Conservation (phyloP, 192 early-diverging fungal genomes). For the Chytriomyces confervae region DNA sequence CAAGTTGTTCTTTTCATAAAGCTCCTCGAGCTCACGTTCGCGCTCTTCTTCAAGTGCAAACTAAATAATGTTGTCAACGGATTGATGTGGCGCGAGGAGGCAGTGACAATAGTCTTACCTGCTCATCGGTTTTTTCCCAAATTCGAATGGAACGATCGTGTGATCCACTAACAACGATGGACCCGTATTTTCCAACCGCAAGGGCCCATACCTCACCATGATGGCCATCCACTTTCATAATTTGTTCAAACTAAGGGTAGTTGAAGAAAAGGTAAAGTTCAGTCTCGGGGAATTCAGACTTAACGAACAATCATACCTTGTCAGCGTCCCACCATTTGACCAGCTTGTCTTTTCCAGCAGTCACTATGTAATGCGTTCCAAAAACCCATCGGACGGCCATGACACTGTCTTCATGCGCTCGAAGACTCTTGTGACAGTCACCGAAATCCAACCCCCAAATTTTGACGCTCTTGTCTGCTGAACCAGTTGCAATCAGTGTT, state of each 20-base stretch:
- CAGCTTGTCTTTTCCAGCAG: conserved; percentile 85
- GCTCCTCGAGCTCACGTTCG: conserved; percentile 90
- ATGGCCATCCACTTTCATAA: conserved; percentile 90
- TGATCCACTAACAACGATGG: conserved; percentile 84
- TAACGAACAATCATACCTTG: conserved; percentile 57
- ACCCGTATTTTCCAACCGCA: conserved; percentile 87
- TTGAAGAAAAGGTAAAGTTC: not conserved
- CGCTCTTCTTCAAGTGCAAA: conserved; percentile 96
- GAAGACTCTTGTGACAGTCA: conserved; percentile 93
- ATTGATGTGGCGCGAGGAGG: not conserved
- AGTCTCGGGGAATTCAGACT: not conserved
- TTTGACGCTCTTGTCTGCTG: conserved; percentile 97
- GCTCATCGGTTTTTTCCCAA: conserved; percentile 97
- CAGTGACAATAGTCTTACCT: conserved; percentile 30
- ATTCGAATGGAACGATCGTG: conserved; percentile 95
- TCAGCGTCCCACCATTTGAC: conserved; percentile 98
- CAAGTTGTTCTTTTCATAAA: conserved; percentile 77
- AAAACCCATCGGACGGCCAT: conserved; percentile 88
- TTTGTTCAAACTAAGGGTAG: conserved; percentile 78
- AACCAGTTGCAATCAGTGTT: conserved; percentile 89
- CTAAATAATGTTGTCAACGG: conserved; percentile 27
- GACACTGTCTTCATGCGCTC: conserved; percentile 93
- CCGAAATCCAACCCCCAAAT: conserved; percentile 99
- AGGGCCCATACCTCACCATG: conserved; percentile 95
- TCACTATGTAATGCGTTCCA: conserved; percentile 96